phyloP scores from a whole-genome alignment of 176 grass and related monocot species.

The Rhynchospora breviuscula region DNA sequence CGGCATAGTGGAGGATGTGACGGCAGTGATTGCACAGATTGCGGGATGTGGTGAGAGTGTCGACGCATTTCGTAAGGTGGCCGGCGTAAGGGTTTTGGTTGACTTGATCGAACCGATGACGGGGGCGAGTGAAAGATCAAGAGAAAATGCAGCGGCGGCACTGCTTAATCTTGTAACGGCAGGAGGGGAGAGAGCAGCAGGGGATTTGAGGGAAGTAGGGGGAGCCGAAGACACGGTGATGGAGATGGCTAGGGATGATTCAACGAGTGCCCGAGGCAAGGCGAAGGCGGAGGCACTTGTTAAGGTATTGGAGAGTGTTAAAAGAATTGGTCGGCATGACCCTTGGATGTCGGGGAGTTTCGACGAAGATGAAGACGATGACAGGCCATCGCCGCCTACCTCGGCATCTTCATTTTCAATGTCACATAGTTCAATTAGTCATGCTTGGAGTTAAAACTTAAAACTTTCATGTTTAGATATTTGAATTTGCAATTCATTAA shows the following conservation, averaged over 20 bases:
- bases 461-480: background rate
- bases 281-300: slow-evolving; percentile 67
- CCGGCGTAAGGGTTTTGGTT: slow-evolving; percentile 57
- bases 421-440: background rate
- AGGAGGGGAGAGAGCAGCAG: slow-evolving; percentile 44
- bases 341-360: background rate
- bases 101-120: slow-evolving; percentile 49
- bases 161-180: slow-evolving; percentile 80
- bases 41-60: slow-evolving; percentile 86
- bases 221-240: slow-evolving; percentile 37
- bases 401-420: slow-evolving; percentile 8
- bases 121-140: slow-evolving; percentile 24
- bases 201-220: slow-evolving; percentile 45
- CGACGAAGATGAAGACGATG: background rate
- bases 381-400: background rate
- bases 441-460: background rate
- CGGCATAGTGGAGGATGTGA: slow-evolving; percentile 79
- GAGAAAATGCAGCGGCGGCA: slow-evolving; percentile 74
- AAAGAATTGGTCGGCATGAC: background rate
- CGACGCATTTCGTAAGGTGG: slow-evolving; percentile 45
- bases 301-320: slow-evolving; percentile 35
- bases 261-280: slow-evolving; percentile 55
- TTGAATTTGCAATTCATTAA: background rate
- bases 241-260: slow-evolving; percentile 40
- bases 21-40: slow-evolving; percentile 77